Percentiles rank a stretch among this genome's conserved stretches.
Evolutionary conservation across 2,329 filamentous ascomycete genomes (phyloP).

Genomic region (Nigrospora oryzae): DNA sequence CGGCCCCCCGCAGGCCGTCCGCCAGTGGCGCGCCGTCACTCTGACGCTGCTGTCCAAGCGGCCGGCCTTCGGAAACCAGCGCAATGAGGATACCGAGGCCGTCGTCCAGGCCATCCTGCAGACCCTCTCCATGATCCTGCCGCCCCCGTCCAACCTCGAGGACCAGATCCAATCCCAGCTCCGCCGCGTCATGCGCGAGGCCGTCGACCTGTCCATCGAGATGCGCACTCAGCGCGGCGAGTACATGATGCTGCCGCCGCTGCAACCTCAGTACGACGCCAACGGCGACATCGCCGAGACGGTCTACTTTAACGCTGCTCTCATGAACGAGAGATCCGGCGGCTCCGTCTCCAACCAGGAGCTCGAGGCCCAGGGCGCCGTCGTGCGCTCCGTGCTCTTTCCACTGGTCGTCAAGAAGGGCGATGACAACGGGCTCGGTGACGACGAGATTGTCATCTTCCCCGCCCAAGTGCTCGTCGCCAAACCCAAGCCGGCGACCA

Average conservation of each 20-base stretch:
- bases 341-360: slow-evolving; percentile 65
- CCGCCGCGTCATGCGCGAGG: slow-evolving; percentile 77
- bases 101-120: slow-evolving; percentile 88
- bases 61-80: slow-evolving; percentile 71
- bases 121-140: slow-evolving; percentile 75
- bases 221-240: slow-evolving; percentile 96
- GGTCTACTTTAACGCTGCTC: slow-evolving; percentile 81
- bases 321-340: slow-evolving; percentile 89
- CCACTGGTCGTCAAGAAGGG: slow-evolving; percentile 95
- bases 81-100: slow-evolving; percentile 84
- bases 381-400: slow-evolving; percentile 89
- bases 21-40: slow-evolving; percentile 94
- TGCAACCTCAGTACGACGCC: slow-evolving; percentile 90
- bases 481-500: slow-evolving; percentile 27
- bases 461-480: slow-evolving; percentile 89
- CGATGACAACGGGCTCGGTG: slow-evolving; percentile 76
- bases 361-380: slow-evolving; percentile 64
- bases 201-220: slow-evolving; percentile 85
- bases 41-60: slow-evolving; percentile 80
- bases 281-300: slow-evolving; percentile 84
- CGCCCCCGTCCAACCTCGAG: slow-evolving; percentile 75
- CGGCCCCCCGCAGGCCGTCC: slow-evolving; percentile 79
- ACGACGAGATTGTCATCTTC: slow-evolving; percentile 92
- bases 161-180: slow-evolving; percentile 75
- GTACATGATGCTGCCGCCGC: slow-evolving; percentile 95